phyloP scores from a whole-genome alignment of 345 rosid species.

The Dipteronia sinensis region DNA sequence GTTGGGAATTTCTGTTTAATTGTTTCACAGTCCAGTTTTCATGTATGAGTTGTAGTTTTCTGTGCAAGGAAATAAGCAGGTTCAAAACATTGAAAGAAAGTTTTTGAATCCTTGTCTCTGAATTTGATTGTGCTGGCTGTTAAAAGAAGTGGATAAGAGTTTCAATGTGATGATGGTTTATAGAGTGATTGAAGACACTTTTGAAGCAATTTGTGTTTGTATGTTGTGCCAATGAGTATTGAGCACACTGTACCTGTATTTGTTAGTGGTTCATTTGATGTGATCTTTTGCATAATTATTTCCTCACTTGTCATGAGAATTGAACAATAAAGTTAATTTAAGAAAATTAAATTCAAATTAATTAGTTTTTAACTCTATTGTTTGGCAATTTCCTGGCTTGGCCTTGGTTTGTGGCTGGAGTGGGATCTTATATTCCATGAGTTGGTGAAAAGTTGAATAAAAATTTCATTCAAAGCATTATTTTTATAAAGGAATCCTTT shows the following conservation, averaged over 20 bases:
- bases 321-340: no score
- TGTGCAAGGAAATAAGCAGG: constrained; percentile 64
- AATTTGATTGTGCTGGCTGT: constrained; percentile 30
- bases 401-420: background rate
- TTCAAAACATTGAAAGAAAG: constrained; percentile 42
- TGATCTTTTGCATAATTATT: background rate
- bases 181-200: constrained; percentile 15
- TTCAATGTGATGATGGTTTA: constrained; percentile 9
- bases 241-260: background rate
- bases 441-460: constrained; percentile 19
- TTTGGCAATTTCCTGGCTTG: background rate
- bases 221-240: no score
- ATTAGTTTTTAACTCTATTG: background rate
- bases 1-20: constrained; percentile 65
- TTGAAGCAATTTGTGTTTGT: constrained; percentile 1
- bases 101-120: constrained; percentile 27
- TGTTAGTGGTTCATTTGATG: background rate
- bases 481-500: background rate
- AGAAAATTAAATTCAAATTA: no score
- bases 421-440: background rate
- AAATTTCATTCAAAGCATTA: background rate
- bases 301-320: background rate
- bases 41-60: constrained; percentile 32
- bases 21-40: constrained; percentile 5
- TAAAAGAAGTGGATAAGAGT: constrained; percentile 4